These are phyloP conservation scores for Rhododendron simsii DNA, from an alignment of 148 eudicot genomes.

Conservation along the genomic window DNA sequence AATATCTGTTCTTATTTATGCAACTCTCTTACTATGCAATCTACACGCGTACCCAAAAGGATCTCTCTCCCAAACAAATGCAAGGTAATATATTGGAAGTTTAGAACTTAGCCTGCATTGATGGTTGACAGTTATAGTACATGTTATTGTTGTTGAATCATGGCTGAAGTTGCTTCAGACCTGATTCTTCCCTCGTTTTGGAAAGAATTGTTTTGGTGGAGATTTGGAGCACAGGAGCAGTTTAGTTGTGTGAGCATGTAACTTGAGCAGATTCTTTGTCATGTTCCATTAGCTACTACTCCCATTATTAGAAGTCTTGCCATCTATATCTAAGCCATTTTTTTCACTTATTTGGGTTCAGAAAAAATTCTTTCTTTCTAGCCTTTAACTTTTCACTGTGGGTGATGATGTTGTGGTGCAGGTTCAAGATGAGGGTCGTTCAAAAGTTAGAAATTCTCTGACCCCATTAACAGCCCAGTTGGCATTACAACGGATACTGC, in stretches of 20 bases:
- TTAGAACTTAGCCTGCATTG: background rate
- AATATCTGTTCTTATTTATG: background rate
- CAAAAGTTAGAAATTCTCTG: slow-evolving; percentile 55
- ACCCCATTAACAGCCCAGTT: slow-evolving; percentile 57
- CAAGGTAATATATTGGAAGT: background rate
- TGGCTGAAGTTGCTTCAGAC: background rate
- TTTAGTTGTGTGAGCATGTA: background rate
- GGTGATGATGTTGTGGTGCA: slow-evolving; percentile 19
- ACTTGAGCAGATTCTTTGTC: background rate
- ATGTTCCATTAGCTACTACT: background rate
- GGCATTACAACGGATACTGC: slow-evolving; percentile 67
- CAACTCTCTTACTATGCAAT: background rate
- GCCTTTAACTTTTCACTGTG: background rate
- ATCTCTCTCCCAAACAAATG: background rate
- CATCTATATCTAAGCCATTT: background rate
- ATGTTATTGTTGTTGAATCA: background rate
- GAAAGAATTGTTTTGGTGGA: background rate
- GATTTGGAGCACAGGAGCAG: background rate
- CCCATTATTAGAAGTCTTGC: background rate
- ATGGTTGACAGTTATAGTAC: background rate
- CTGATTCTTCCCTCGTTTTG: background rate
- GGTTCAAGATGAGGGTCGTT: slow-evolving; percentile 73
- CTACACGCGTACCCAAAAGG: background rate
- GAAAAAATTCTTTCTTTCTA: background rate
- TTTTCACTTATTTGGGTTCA: background rate